These are phyloP conservation scores for Neurospora pannonica DNA, from an alignment of 495 filamentous ascomycete genomes.

Conservation along the genomic window DNA sequence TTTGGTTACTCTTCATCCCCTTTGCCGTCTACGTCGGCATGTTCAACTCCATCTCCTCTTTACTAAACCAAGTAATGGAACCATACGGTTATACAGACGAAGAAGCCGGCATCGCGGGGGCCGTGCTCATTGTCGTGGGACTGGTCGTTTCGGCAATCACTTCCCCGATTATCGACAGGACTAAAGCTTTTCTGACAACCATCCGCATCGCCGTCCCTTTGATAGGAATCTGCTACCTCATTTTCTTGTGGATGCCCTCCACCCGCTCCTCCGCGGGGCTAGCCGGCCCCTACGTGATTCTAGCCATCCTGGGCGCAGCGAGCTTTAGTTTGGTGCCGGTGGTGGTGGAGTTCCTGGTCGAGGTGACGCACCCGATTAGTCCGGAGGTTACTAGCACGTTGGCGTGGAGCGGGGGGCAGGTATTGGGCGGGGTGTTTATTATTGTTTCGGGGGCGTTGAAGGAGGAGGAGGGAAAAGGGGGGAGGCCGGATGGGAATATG, in stretches of 20 bases:
- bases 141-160: conserved; percentile 66
- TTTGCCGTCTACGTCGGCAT: conserved; percentile 81
- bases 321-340: conserved; percentile 77
- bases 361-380: conserved; percentile 78
- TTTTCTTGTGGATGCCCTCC: conserved; percentile 69
- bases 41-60: conserved; percentile 85
- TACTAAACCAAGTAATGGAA: conserved; percentile 80
- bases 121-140: conserved; percentile 81
- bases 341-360: conserved; percentile 75
- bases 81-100: conserved; percentile 75
- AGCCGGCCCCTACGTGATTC: conserved; percentile 62
- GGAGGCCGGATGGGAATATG: conserved; percentile 60
- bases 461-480: conserved; percentile 46
- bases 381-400: conserved; percentile 78
- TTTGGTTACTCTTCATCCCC: conserved; percentile 67
- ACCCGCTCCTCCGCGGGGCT: conserved; percentile 44
- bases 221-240: conserved; percentile 61
- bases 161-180: conserved; percentile 75
- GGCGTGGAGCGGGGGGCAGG: conserved; percentile 74
- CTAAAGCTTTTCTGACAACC: conserved; percentile 63
- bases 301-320: conserved; percentile 65
- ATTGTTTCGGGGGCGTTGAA: conserved; percentile 72
- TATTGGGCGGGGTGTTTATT: conserved; percentile 76
- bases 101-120: conserved; percentile 82
- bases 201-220: conserved; percentile 72